Base-by-base conservation (phyloP, 805 yeast genomes). In the Candida xiaguanensis region DNA sequence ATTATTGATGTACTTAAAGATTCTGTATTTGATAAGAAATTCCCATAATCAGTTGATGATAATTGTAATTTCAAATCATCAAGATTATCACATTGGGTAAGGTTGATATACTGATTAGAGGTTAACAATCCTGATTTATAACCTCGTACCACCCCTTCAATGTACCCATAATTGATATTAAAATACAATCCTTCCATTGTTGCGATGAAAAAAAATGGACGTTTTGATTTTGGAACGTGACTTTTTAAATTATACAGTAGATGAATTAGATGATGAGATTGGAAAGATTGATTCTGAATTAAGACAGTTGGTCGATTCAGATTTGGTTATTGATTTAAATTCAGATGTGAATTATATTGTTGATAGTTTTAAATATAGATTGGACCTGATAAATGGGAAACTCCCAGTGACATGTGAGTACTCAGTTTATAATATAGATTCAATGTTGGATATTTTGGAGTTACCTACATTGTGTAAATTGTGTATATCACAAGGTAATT, bases 121-220 rank as follows among this genome's bases (percentile, higher is more conserved):
- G 82, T 77, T 36, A 93, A 61, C 19, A 93, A 72, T 0, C 95
- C 96, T 42, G 84, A 80, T 55, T 90, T 80, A 72, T 90, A 87
- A 16, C 99, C 99, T 55, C 99, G 82, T 30, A 91, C 95, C 24
- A 95, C 77, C 32, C 91, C 99, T 65, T 93, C 99, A 50, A 93
- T 75, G 67, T 75, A 93, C 16, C 99, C 99, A 60, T 75, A 59
- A 59, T 91, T 90, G 46, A 89, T 74, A 68, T 93, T 93, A 70
- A 93, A 93, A 63, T 74, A 88, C 36, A 91, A 74, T 19, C 97
- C 97, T 61, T 93, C 98, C 99, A 91, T 91, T 35, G 31, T 7
- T 16, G 13, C 8, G 19, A 22, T 18, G 12, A 23, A 26, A 26
- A 26, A 26, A 12, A 28, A 11, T 28, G 31, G 11, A 12, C 34